A percentile compares a stretch with the other conserved stretches of the same genome.
Conservation (phyloP, 2,329 filamentous ascomycete genomes). For the Cercospora zeae-maydis region DNA sequence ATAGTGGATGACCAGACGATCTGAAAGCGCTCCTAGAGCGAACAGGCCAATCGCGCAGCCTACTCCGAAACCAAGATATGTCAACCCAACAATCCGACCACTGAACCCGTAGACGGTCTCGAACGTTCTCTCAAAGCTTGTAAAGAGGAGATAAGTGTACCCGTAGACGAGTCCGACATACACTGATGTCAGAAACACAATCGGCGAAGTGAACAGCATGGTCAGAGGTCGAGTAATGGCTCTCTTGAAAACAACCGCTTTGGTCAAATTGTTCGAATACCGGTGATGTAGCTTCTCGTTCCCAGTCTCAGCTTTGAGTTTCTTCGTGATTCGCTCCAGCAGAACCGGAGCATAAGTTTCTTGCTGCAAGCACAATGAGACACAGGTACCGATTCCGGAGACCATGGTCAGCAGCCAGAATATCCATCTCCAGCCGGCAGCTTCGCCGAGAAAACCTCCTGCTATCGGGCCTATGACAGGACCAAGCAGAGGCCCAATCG, state of each 20-base stretch:
- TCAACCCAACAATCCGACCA: constrained; percentile 39
- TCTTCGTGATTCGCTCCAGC: constrained; percentile 43
- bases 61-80: constrained; percentile 42
- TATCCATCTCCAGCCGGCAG: constrained; percentile 60
- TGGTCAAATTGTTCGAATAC: constrained; percentile 39
- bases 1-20: constrained; percentile 19
- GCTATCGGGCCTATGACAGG: constrained; percentile 47
- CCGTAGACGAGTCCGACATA: constrained; percentile 49
- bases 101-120: constrained; percentile 40
- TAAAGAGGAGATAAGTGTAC: constrained; percentile 38
- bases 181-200: constrained; percentile 47
- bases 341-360: constrained; percentile 50
- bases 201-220: constrained; percentile 43
- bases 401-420: constrained; percentile 63
- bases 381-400: constrained; percentile 27
- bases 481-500: constrained; percentile 26
- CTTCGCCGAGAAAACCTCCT: constrained; percentile 49
- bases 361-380: constrained; percentile 39
- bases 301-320: constrained; percentile 47
- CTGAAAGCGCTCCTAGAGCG: constrained; percentile 23
- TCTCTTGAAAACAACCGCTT: constrained; percentile 40
- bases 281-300: constrained; percentile 40
- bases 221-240: constrained; percentile 54
- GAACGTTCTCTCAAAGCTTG: constrained; percentile 44
- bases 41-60: constrained; percentile 37